A percentile compares a stretch with the other conserved stretches of the same genome.
Evolutionary conservation across 2,329 filamentous ascomycete species (phyloP).

Genomic region (Colletotrichum navitas): DNA sequence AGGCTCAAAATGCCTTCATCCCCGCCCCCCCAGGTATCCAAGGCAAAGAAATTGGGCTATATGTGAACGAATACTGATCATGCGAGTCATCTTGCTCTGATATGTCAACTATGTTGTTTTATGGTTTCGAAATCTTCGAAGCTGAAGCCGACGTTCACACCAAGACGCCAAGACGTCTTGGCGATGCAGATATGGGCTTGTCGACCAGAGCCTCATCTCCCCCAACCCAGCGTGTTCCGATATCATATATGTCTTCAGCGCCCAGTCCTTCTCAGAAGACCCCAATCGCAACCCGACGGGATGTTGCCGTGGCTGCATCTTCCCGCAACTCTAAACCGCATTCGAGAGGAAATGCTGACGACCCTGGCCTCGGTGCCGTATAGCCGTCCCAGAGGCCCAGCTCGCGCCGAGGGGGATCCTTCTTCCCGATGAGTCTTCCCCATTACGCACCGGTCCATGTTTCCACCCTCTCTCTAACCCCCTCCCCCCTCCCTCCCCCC

Average conservation of each 20-base stretch:
- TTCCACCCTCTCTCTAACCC: not conserved
- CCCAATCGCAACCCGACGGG: not conserved
- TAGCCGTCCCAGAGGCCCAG: conserved; percentile 15
- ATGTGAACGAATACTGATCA: not conserved
- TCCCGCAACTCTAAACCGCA: conserved; percentile 23
- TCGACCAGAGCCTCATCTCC: conserved; percentile 37
- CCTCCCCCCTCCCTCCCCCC: not conserved
- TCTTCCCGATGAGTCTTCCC: conserved; percentile 1
- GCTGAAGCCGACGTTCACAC: conserved; percentile 2
- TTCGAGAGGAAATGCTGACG: not conserved
- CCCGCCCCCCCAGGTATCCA: too few relatives aligned
- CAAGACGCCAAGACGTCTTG: conserved; percentile 35
- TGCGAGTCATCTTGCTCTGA: not conserved
- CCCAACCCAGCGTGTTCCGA: conserved; percentile 10
- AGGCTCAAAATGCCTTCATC: not conserved
- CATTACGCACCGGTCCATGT: not conserved
- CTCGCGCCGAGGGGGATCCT: not conserved
- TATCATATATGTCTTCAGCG: not conserved
- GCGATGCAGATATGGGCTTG: conserved; percentile 20
- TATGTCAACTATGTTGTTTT: not conserved
- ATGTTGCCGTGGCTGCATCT: conserved; percentile 11
- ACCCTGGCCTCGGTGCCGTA: conserved; percentile 6
- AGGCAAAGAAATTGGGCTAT: not conserved
- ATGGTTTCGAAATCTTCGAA: not conserved
- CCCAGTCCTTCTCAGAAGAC: not conserved